These are phyloP conservation scores for Cornus kousa DNA, from an alignment of 148 eudicot species.

Conservation along the genomic window DNA sequence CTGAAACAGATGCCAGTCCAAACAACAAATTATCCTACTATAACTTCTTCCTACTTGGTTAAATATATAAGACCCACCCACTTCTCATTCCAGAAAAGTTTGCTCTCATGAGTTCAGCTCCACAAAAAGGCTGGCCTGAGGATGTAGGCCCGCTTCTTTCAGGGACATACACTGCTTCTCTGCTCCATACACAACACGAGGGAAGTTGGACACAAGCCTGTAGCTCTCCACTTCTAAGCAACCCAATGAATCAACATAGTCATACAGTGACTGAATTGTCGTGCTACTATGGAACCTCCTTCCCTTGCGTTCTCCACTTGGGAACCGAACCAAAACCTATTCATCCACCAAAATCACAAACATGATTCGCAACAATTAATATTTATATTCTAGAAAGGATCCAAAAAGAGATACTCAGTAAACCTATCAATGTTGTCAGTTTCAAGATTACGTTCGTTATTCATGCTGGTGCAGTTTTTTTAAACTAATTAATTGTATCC, in stretches of 20 bases:
- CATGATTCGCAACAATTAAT: neutral
- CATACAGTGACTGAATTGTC: constrained; percentile 76
- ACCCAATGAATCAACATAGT: constrained; percentile 91
- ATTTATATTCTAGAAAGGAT: neutral
- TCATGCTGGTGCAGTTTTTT: neutral
- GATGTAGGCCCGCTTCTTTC: constrained; percentile 92
- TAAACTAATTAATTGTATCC: neutral
- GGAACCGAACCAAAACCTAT: constrained; percentile 91
- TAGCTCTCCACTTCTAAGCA: constrained; percentile 65
- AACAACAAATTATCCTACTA: constrained; percentile 1
- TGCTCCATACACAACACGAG: constrained; percentile 73
- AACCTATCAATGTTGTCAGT: neutral
- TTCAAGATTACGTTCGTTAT: neutral
- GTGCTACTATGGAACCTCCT: constrained; percentile 70
- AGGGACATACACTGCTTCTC: constrained; percentile 67
- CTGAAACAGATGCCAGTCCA: neutral
- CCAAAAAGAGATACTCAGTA: neutral
- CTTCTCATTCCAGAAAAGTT: neutral
- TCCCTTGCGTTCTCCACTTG: constrained; percentile 80
- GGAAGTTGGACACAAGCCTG: constrained; percentile 88
- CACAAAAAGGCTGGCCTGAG: constrained; percentile 95
- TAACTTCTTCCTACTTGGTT: constrained; percentile 7
- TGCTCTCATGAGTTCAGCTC: constrained; percentile 57
- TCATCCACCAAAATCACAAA: constrained; percentile 7
- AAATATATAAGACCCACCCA: neutral